Conservation (phyloP, 495 filamentous ascomycete genomes). For the Saxispiralis lemnorum region DNA sequence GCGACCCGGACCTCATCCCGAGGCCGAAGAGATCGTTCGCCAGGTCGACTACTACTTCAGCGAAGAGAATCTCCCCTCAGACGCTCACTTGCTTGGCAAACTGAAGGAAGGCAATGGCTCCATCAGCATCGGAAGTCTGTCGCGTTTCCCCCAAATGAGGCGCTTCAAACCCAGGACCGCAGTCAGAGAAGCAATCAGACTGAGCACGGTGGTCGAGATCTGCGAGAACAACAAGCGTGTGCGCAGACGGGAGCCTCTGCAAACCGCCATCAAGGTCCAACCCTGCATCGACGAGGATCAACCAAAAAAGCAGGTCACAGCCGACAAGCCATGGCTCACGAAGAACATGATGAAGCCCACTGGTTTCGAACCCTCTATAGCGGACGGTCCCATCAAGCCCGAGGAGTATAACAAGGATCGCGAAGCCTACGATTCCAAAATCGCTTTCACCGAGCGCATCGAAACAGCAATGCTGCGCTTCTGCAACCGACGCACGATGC, state of each 20-base stretch:
- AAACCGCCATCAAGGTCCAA: not conserved
- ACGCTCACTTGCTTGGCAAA: constrained; percentile 20
- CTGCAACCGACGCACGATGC: constrained; percentile 53
- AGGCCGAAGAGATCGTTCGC: constrained; percentile 12
- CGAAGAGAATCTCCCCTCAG: constrained; percentile 25
- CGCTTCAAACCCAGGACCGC: constrained; percentile 15
- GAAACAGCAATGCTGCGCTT: constrained; percentile 75
- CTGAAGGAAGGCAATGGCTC: constrained; percentile 19
- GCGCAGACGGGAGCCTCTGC: constrained; percentile 11
- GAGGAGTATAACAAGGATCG: constrained; percentile 43
- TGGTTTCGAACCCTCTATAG: constrained; percentile 47
- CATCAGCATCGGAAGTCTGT: constrained; percentile 21
- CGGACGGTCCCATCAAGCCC: constrained; percentile 60
- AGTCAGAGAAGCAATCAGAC: constrained; percentile 18
- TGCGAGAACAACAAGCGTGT: constrained; percentile 18
- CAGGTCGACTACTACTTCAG: constrained; percentile 30
- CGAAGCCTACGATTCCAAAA: constrained; percentile 21
- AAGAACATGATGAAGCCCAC: constrained; percentile 20
- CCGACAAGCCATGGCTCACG: constrained; percentile 10
- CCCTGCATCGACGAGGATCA: not conserved
- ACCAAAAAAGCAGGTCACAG: not conserved
- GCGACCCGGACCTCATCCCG: not conserved
- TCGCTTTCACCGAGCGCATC: constrained; percentile 36
- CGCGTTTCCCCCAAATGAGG: constrained; percentile 24
- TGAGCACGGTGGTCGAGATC: constrained; percentile 21